Conservation (phyloP, 352 stramenopile genomes). For the Plasmopara viticola region DNA sequence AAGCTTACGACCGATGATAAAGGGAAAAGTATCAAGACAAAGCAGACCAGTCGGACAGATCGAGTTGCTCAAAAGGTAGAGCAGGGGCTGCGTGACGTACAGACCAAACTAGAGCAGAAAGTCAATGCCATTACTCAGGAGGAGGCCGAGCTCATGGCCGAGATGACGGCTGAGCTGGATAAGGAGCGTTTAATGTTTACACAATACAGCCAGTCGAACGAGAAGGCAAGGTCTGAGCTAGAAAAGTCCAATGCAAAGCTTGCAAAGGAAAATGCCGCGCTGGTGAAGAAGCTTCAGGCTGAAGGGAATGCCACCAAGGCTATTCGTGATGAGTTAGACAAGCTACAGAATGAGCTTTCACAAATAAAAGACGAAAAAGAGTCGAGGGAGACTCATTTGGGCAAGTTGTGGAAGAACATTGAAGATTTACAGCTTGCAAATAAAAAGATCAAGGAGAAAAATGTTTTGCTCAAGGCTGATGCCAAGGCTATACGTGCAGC, state of each 20-base stretch:
- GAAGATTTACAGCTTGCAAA: slow-evolving; percentile 45
- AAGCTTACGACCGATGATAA: slow-evolving; percentile 20
- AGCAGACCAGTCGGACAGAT: slow-evolving; percentile 14
- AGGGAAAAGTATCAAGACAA: slow-evolving; percentile 11
- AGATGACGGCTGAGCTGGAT: slow-evolving; percentile 28
- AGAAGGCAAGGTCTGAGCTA: slow-evolving; percentile 14
- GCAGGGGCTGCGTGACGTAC: slow-evolving; percentile 14
- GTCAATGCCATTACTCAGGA: slow-evolving; percentile 15
- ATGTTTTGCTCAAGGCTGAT: slow-evolving; percentile 34
- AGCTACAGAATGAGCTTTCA: slow-evolving; percentile 24
- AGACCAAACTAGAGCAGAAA: slow-evolving; percentile 24
- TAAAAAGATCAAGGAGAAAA: slow-evolving; percentile 41
- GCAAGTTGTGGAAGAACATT: slow-evolving; percentile 48
- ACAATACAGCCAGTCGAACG: slow-evolving; percentile 9
- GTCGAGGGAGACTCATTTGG: slow-evolving; percentile 39
- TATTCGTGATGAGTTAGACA: slow-evolving; percentile 17
- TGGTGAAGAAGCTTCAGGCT: slow-evolving; percentile 9
- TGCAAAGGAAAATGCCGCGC: slow-evolving; percentile 15
- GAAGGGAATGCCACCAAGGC: slow-evolving; percentile 2
- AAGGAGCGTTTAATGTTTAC: slow-evolving; percentile 14
- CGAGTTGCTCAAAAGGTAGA: slow-evolving; percentile 19
- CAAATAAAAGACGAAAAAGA: slow-evolving; percentile 35
- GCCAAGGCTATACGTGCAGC: slow-evolving; percentile 34
- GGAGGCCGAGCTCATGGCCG: slow-evolving; percentile 20
- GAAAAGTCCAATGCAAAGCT: slow-evolving; percentile 15